Conservation (phyloP, 2,329 filamentous ascomycete genomes). For the Hysterium pulicare region DNA sequence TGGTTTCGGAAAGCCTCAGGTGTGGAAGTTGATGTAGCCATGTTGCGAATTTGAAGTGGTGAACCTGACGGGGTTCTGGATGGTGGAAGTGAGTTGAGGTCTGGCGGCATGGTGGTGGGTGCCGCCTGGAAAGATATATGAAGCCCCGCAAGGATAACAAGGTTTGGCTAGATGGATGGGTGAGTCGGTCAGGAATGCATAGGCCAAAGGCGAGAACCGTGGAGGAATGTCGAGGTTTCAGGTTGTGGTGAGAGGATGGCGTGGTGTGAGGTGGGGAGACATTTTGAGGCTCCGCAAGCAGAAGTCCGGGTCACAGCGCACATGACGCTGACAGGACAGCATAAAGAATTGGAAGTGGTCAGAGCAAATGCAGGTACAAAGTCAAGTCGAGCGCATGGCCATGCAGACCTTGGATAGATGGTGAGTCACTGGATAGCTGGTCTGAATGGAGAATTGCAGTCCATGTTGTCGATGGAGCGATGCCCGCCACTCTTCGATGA, state of each 20-base stretch:
- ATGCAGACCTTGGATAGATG: too few relatives aligned
- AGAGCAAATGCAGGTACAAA: too few relatives aligned
- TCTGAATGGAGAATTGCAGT: too few relatives aligned
- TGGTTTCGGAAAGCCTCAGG: constrained; percentile 40
- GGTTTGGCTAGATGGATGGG: too few relatives aligned
- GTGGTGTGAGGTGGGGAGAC: constrained; percentile 1
- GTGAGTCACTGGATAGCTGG: too few relatives aligned
- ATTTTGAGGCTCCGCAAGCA: too few relatives aligned
- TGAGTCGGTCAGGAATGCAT: background rate
- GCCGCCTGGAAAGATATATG: constrained; percentile 1
- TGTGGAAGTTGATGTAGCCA: constrained; percentile 16
- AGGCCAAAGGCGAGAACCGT: background rate
- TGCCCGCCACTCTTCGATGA: too few relatives aligned
- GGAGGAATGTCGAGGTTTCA: background rate
- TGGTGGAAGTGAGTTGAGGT: constrained; percentile 58
- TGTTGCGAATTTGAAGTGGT: constrained; percentile 21
- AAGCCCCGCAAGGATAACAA: background rate
- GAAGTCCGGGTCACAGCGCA: too few relatives aligned
- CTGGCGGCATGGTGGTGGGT: constrained; percentile 48
- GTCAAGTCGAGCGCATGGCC: too few relatives aligned
- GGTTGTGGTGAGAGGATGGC: background rate
- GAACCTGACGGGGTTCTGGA: constrained; percentile 41
- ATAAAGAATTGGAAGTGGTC: too few relatives aligned
- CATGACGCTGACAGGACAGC: too few relatives aligned
- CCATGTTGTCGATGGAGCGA: too few relatives aligned